Conservation (phyloP, 2,329 filamentous ascomycete species). For the Sarocladium brachiariae region DNA sequence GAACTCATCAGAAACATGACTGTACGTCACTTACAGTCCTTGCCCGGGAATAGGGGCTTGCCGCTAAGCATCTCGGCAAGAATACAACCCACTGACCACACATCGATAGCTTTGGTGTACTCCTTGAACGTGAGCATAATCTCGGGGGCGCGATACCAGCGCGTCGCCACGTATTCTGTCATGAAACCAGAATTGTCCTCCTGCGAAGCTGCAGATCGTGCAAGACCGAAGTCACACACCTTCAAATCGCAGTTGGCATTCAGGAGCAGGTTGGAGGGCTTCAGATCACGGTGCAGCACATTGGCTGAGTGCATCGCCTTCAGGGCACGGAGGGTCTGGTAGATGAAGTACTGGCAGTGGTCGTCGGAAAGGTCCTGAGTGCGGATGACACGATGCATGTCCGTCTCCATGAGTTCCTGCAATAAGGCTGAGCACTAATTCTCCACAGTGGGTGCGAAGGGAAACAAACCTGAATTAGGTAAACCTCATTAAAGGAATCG, state of each 20-base stretch:
- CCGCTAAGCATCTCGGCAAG: slow-evolving; percentile 98
- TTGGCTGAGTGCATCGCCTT: slow-evolving; percentile 99
- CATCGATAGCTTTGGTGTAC: slow-evolving; percentile 98
- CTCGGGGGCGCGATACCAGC: slow-evolving; percentile 97
- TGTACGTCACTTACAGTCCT: slow-evolving; percentile 69
- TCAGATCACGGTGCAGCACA: slow-evolving; percentile 92
- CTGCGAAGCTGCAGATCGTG: slow-evolving; percentile 89
- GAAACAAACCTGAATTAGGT: slow-evolving; percentile 80
- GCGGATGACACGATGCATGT: slow-evolving; percentile 98
- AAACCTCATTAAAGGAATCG: slow-evolving; percentile 94
- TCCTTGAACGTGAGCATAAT: slow-evolving; percentile 99
- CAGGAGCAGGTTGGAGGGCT: slow-evolving; percentile 91
- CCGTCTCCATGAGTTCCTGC: slow-evolving; percentile 97
- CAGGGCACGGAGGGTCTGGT: slow-evolving; percentile 92
- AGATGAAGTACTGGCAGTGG: slow-evolving; percentile 99
- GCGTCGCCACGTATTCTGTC: slow-evolving; percentile 99
- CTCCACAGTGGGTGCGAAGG: slow-evolving; percentile 9
- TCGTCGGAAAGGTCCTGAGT: slow-evolving; percentile 98
- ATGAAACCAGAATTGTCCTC: slow-evolving; percentile 99
- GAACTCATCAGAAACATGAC: not conserved
- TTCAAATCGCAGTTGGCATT: slow-evolving; percentile 99
- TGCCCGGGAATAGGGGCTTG: slow-evolving; percentile 95
- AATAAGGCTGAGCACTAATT: no score
- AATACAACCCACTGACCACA: slow-evolving; percentile 98
- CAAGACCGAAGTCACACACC: slow-evolving; percentile 96